Percentiles rank a stretch among this genome's conserved stretches.
Evolutionary conservation across 768 basidiomycete genomes (phyloP).

Genomic region (Termitomyces sp.): DNA sequence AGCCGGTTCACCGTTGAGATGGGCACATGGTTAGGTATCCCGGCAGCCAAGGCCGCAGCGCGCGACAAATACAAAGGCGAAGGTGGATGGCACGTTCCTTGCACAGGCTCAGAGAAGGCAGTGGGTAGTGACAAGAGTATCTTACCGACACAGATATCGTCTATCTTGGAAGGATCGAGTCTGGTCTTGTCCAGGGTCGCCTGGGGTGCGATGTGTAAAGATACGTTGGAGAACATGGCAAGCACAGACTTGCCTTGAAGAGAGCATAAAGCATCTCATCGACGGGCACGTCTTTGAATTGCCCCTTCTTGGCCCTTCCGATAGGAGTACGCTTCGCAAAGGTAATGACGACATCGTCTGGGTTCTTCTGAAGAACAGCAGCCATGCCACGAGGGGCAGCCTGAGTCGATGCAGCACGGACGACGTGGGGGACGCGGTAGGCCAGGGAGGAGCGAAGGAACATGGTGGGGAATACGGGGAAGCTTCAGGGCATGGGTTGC

Average conservation of each 20-base stretch:
- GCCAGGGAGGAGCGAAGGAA: slow-evolving; percentile 15
- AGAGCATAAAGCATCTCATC: slow-evolving; percentile 84
- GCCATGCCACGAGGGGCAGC: slow-evolving; percentile 42
- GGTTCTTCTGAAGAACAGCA: slow-evolving; percentile 61
- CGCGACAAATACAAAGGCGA: slow-evolving; percentile 81
- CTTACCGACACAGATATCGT: slow-evolving; percentile 83
- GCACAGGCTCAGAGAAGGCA: slow-evolving; percentile 32
- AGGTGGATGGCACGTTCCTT: slow-evolving; percentile 85
- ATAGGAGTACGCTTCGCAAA: slow-evolving; percentile 90
- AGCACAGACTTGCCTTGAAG: slow-evolving; percentile 54
- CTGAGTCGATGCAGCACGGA: slow-evolving; percentile 36
- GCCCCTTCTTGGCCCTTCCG: slow-evolving; percentile 86
- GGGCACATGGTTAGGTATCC: slow-evolving; percentile 84
- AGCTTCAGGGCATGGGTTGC: not conserved
- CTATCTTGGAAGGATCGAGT: slow-evolving; percentile 67
- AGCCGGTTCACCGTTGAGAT: slow-evolving; percentile 89
- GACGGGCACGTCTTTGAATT: slow-evolving; percentile 82
- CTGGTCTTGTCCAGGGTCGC: slow-evolving; percentile 62
- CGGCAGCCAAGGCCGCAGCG: slow-evolving; percentile 84
- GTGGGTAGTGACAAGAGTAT: not conserved
- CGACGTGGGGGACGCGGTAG: slow-evolving; percentile 15
- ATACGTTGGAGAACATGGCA: not conserved
- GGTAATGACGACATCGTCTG: slow-evolving; percentile 87
- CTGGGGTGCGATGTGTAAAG: slow-evolving; percentile 29
- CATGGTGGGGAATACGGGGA: slow-evolving; percentile 7